A percentile compares a stretch with the other conserved stretches of the same genome.
Evolutionary conservation across 2,329 filamentous ascomycete species (phyloP).

Genomic region (Colletotrichum sp.): DNA sequence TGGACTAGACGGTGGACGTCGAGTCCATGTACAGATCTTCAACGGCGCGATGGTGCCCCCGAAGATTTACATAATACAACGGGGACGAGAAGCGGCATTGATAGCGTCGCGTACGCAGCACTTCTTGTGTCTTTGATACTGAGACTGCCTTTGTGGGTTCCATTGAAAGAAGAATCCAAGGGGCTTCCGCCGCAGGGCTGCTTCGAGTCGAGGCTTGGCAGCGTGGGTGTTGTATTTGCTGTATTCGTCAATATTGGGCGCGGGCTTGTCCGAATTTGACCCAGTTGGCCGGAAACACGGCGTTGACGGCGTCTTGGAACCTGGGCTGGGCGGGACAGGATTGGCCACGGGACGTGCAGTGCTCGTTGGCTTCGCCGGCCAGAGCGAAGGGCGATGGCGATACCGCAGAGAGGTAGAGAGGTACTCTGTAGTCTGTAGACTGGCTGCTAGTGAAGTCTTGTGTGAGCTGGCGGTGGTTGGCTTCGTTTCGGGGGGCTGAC

Average conservation of each 20-base stretch:
- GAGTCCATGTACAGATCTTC: not conserved
- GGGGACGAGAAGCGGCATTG: not conserved
- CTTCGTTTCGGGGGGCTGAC: not conserved
- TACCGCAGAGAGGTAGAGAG: not conserved
- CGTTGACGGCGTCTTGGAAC: constrained; percentile 6
- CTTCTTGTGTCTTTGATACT: not conserved
- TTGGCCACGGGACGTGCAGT: not conserved
- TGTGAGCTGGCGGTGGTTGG: not conserved
- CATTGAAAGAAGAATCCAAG: not conserved
- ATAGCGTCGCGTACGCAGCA: not conserved
- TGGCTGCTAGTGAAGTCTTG: not conserved
- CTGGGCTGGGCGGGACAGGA: not conserved
- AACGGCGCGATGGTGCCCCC: not conserved
- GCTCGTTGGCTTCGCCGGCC: not conserved
- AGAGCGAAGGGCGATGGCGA: not conserved
- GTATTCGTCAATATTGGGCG: not conserved
- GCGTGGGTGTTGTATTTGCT: not conserved
- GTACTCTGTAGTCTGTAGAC: too few species aligned
- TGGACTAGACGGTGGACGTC: not conserved
- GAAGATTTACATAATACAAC: not conserved
- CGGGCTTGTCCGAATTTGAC: not conserved
- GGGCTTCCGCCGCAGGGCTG: not conserved
- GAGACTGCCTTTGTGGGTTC: not conserved
- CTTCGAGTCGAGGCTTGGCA: not conserved
- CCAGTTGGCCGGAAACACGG: constrained; percentile 8